Conservation (phyloP, 768 basidiomycete genomes). For the Pleurotus platypus region DNA sequence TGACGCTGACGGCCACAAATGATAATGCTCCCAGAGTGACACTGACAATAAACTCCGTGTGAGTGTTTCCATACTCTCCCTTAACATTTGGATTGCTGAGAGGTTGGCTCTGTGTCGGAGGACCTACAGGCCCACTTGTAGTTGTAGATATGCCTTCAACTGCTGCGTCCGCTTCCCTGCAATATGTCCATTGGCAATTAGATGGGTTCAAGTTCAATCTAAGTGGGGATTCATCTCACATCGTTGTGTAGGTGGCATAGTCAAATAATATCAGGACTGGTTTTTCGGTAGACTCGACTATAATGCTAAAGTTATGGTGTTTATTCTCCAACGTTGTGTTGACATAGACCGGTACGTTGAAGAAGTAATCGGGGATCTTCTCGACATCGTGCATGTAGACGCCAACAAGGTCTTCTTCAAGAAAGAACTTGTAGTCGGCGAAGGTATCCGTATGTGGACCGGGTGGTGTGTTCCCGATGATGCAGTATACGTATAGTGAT, state of each 20-base stretch:
- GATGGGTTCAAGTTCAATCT: no score
- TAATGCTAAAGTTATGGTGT: background rate
- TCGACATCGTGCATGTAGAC: conserved; percentile 7
- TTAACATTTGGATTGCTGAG: no score
- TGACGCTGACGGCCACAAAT: no score
- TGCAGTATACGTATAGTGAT: conserved; percentile 15
- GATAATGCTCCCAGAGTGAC: no score
- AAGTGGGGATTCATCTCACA: background rate
- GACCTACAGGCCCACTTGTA: no score
- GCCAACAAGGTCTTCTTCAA: conserved; percentile 9
- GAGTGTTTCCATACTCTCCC: no score
- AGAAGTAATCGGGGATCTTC: conserved; percentile 5
- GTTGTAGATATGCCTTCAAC: no score
- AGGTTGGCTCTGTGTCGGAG: no score
- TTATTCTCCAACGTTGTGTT: conserved; percentile 1
- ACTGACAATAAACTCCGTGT: no score
- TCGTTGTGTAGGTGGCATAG: background rate
- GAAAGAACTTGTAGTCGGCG: conserved; percentile 11
- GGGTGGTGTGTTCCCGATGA: conserved; percentile 13
- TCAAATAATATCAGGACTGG: background rate
- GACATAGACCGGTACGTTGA: conserved; percentile 8
- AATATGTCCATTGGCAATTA: no score
- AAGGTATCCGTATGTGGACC: conserved; percentile 1
- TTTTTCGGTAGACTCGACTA: background rate
- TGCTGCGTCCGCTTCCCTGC: no score